A percentile compares a stretch with the other conserved stretches of the same genome.
These are phyloP conservation scores for Cladosporium sp. DNA, from an alignment of 2,329 filamentous ascomycete genomes.

Conservation along the genomic window DNA sequence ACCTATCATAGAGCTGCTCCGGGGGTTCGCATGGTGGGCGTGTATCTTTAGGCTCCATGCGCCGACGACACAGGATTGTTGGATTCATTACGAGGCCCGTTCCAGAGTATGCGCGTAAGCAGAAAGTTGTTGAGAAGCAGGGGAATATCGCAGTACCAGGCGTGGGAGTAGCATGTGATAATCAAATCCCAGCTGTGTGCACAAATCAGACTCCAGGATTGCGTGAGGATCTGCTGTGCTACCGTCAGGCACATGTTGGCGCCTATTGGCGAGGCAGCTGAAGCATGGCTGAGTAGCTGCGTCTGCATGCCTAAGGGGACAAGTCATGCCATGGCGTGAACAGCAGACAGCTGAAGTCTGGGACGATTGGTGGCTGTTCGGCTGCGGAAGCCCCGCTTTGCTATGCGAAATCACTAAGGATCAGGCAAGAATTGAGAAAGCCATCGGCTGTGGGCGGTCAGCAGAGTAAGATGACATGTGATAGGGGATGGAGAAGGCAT, in stretches of 20 bases:
- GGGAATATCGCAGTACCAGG: background rate
- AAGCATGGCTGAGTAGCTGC: background rate
- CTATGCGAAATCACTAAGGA: background rate
- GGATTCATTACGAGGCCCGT: background rate
- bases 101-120: background rate
- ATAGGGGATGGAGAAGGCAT: background rate
- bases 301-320: background rate
- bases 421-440: background rate
- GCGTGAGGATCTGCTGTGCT: background rate
- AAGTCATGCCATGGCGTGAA: background rate
- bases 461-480: background rate
- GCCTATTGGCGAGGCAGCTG: background rate
- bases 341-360: background rate
- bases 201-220: background rate
- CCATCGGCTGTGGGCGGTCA: background rate
- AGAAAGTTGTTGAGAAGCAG: background rate
- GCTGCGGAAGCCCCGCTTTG: conserved; percentile 3
- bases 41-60: background rate
- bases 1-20: background rate
- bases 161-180: background rate
- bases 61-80: background rate
- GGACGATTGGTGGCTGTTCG: background rate
- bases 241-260: background rate
- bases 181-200: background rate
- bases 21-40: background rate